These are phyloP conservation scores for Candida sp. DNA, from an alignment of 1,139 yeast genomes.

Conservation along the genomic window DNA sequence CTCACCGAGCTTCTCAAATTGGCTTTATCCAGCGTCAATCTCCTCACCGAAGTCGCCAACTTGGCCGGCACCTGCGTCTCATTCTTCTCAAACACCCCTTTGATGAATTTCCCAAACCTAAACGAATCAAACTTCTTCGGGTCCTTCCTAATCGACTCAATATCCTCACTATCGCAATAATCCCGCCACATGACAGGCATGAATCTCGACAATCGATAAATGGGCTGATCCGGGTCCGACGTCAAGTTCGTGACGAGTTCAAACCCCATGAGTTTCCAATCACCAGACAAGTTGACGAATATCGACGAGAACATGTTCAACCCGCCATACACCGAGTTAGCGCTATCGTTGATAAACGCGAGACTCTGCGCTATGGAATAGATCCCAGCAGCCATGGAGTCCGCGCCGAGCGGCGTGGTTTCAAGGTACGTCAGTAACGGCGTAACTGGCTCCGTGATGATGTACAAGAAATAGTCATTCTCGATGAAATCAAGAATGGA, in stretches of 20 bases:
- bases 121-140: slow-evolving; percentile 67
- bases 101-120: slow-evolving; percentile 62
- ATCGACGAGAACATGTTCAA: slow-evolving; percentile 56
- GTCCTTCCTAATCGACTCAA: slow-evolving; percentile 28
- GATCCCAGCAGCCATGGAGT: slow-evolving; percentile 61
- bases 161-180: slow-evolving; percentile 8
- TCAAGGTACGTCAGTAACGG: slow-evolving; percentile 53
- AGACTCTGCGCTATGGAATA: slow-evolving; percentile 59
- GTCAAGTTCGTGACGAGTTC: slow-evolving; percentile 65
- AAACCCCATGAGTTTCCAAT: slow-evolving; percentile 87
- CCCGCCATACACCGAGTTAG: slow-evolving; percentile 69
- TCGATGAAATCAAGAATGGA: slow-evolving; percentile 73
- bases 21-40: slow-evolving; percentile 10
- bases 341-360: slow-evolving; percentile 65
- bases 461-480: slow-evolving; percentile 60
- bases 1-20: slow-evolving; percentile 53
- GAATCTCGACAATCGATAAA: slow-evolving; percentile 30
- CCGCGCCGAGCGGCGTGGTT: slow-evolving; percentile 27
- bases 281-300: slow-evolving; percentile 69
- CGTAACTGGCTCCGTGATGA: slow-evolving; percentile 78
- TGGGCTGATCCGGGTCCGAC: slow-evolving; percentile 54
- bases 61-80: slow-evolving; percentile 10
- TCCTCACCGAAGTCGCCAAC: slow-evolving; percentile 10
- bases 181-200: slow-evolving; percentile 10
- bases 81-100: slow-evolving; percentile 32